phyloP scores from a whole-genome alignment of 495 filamentous ascomycete species.

The Penicillium canescens region DNA sequence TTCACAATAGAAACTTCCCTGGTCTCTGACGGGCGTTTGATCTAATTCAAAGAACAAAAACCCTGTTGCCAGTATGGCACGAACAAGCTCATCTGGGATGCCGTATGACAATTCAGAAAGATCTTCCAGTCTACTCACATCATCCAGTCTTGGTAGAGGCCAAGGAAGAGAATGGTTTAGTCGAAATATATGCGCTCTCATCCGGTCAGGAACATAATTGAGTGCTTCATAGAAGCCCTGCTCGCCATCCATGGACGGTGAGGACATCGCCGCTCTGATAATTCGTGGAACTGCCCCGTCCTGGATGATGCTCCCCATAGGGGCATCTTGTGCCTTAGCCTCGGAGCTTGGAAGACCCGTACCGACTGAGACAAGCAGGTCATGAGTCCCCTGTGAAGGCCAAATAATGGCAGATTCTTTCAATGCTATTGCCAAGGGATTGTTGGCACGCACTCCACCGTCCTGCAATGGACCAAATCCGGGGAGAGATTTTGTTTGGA shows the following conservation, averaged over 20 bases:
- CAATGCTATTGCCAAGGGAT: constrained; percentile 28
- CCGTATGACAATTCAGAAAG: constrained; percentile 8
- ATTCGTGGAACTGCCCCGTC: constrained; percentile 14
- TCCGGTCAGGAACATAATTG: constrained; percentile 15
- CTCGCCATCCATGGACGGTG: constrained; percentile 23
- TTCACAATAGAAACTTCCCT: constrained; percentile 15
- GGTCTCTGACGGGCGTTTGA: neutral
- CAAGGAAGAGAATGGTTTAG: constrained; percentile 13
- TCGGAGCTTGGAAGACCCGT: constrained; percentile 18
- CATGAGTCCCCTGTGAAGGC: constrained; percentile 21
- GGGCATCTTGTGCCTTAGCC: neutral
- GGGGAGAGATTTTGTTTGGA: constrained; percentile 26
- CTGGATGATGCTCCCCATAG: neutral
- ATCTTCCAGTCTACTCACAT: constrained; percentile 9
- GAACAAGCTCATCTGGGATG: constrained; percentile 16
- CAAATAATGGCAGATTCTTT: constrained; percentile 29
- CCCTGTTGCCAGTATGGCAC: constrained; percentile 14
- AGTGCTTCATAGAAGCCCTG: constrained; percentile 21
- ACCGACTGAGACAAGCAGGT: constrained; percentile 34
- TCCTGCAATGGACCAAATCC: constrained; percentile 38
- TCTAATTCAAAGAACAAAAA: constrained; percentile 30
- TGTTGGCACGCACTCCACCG: constrained; percentile 34
- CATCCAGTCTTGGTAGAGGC: constrained; percentile 20
- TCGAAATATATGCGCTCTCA: constrained; percentile 15
- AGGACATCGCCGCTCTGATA: constrained; percentile 16